phyloP scores from a whole-genome alignment of 2,329 filamentous ascomycete species.

The Aspergillus quadrilineatus region DNA sequence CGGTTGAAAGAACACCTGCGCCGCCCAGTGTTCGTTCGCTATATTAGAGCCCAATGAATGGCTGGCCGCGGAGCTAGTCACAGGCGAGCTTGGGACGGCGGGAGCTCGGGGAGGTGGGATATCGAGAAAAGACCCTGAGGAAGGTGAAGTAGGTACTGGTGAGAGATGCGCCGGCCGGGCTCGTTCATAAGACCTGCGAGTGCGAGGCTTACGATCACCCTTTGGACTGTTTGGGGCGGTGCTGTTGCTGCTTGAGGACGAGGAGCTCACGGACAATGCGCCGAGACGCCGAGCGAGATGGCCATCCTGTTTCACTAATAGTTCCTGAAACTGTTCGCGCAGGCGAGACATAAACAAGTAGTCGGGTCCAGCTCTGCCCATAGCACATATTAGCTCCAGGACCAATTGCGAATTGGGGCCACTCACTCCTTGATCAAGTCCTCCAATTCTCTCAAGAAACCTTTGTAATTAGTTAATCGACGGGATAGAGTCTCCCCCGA shows the following conservation, averaged over 20 bases:
- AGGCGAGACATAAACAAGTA: constrained; percentile 26
- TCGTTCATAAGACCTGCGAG: constrained; percentile 38
- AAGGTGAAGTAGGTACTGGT: constrained; percentile 30
- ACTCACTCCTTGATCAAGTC: constrained; percentile 50
- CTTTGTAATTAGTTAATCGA: constrained; percentile 52
- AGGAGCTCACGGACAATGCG: constrained; percentile 26
- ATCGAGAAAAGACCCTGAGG: constrained; percentile 31
- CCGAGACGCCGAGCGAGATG: constrained; percentile 29
- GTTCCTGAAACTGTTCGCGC: constrained; percentile 25
- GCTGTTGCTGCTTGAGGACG: constrained; percentile 29
- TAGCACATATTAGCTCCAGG: constrained; percentile 7
- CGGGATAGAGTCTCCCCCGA: constrained; percentile 47
- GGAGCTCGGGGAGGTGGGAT: constrained; percentile 33
- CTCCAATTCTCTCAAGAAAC: constrained; percentile 49
- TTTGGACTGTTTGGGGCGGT: constrained; percentile 29
- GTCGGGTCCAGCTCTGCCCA: constrained; percentile 30
- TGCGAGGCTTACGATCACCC: constrained; percentile 29
- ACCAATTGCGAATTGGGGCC: background rate
- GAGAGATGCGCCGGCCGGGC: constrained; percentile 27
- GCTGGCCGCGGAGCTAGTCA: constrained; percentile 33
- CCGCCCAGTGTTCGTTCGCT: constrained; percentile 44
- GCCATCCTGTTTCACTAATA: constrained; percentile 32
- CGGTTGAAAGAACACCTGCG: constrained; percentile 35
- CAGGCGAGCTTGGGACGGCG: constrained; percentile 35
- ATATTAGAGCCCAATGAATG: constrained; percentile 31